Percentiles rank a stretch among this genome's conserved stretches.
Evolutionary conservation across 2,329 filamentous ascomycete species (phyloP).

Genomic region (Aspergillus awamori): DNA sequence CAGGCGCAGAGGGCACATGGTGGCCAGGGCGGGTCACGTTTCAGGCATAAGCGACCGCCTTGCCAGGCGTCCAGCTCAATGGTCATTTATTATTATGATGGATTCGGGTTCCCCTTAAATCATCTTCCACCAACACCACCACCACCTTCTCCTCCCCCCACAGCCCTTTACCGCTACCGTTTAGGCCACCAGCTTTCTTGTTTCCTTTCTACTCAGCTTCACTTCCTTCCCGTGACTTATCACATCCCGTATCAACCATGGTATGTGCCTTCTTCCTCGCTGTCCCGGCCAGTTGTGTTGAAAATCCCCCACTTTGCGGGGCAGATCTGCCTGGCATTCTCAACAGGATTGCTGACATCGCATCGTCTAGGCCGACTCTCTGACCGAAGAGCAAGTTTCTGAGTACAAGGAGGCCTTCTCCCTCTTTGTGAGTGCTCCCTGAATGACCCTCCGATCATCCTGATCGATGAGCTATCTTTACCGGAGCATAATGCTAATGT

Average conservation of each 20-base stretch:
- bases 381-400: constrained; percentile 99
- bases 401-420: constrained; percentile 99
- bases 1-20: constrained; percentile 9
- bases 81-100: constrained; percentile 22
- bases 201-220: constrained; percentile 16
- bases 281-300: constrained; percentile 15
- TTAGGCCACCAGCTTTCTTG: constrained; percentile 13
- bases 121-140: constrained; percentile 19
- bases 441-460: background rate
- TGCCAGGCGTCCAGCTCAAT: constrained; percentile 23
- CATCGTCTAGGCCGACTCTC: constrained; percentile 78
- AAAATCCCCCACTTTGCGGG: constrained; percentile 40
- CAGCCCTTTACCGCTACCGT: constrained; percentile 16
- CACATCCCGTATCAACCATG: constrained; percentile 32
- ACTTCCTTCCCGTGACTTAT: constrained; percentile 5
- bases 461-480: background rate
- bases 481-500: constrained; percentile 22
- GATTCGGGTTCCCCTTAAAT: constrained; percentile 28
- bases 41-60: constrained; percentile 26
- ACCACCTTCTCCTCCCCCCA: constrained; percentile 23
- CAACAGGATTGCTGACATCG: constrained; percentile 32
- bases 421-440: constrained; percentile 80
- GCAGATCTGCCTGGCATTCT: constrained; percentile 27
- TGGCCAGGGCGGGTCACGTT: constrained; percentile 27
- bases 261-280: constrained; percentile 25